A percentile compares a stretch with the other conserved stretches of the same genome.
These are phyloP conservation scores for Parascedosporium putredinis DNA, from an alignment of 2,329 filamentous ascomycete genomes.

Conservation along the genomic window DNA sequence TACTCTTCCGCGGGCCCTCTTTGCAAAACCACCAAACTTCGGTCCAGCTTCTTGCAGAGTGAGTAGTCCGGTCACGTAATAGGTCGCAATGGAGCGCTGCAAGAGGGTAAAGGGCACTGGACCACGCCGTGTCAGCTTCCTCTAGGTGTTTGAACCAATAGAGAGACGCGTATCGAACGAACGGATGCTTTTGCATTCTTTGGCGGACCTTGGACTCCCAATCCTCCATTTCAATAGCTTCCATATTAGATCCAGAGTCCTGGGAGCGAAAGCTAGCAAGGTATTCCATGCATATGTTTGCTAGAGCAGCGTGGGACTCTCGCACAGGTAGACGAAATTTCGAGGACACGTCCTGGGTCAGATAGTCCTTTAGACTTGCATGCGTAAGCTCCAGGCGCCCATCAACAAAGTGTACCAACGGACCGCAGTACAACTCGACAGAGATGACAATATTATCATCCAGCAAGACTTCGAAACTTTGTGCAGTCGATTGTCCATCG, in stretches of 20 bases:
- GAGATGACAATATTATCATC: not conserved
- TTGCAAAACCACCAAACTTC: not conserved
- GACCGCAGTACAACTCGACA: not conserved
- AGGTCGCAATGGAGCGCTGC: not conserved
- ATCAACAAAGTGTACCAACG: not conserved
- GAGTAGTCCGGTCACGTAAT: not conserved
- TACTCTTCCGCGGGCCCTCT: not conserved
- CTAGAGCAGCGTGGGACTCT: not conserved
- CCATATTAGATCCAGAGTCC: not conserved
- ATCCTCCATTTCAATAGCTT: not conserved
- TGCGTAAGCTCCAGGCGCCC: not conserved
- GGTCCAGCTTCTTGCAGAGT: not conserved
- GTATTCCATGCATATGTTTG: not conserved
- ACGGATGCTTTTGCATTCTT: not conserved
- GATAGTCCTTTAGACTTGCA: not conserved
- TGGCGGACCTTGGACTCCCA: not conserved
- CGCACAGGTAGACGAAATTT: not conserved
- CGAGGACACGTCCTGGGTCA: not conserved
- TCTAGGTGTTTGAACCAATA: not conserved
- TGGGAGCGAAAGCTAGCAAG: not conserved
- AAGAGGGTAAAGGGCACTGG: not conserved
- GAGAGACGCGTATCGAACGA: not conserved
- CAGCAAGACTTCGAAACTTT: not conserved
- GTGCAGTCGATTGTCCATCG: not conserved
- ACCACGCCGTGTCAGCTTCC: not conserved